These are phyloP conservation scores for Ustilago esculenta DNA, from an alignment of 1,284 basidiomycete genomes.

Conservation along the genomic window DNA sequence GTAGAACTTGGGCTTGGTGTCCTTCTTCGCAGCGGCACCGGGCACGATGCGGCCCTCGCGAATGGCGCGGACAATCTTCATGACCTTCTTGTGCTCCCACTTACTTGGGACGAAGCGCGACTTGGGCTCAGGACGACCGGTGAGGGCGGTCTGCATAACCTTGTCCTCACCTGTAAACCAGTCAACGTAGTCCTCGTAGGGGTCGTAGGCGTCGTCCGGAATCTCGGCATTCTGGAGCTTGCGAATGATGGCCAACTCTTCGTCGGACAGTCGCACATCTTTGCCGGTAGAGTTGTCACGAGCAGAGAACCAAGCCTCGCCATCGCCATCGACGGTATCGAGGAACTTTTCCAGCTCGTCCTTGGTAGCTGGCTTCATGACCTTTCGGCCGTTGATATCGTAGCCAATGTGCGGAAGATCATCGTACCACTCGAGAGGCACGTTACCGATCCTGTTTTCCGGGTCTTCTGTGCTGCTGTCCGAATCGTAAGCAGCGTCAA, in stretches of 20 bases:
- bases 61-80: slow-evolving; percentile 99
- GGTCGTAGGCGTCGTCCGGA: slow-evolving; percentile 81
- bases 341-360: slow-evolving; percentile 99
- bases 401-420: slow-evolving; percentile 99
- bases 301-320: slow-evolving; percentile 89
- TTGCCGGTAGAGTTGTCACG: slow-evolving; percentile 88
- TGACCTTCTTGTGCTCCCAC: slow-evolving; percentile 99
- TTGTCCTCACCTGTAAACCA: slow-evolving; percentile 98
- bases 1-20: slow-evolving; percentile 81
- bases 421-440: slow-evolving; percentile 99
- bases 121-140: slow-evolving; percentile 92
- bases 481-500: slow-evolving; percentile 94
- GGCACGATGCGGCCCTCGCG: slow-evolving; percentile 92
- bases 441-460: slow-evolving; percentile 91
- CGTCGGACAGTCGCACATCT: slow-evolving; percentile 85
- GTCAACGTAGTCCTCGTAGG: slow-evolving; percentile 90
- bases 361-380: slow-evolving; percentile 90
- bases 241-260: slow-evolving; percentile 95
- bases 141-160: slow-evolving; percentile 91
- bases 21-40: slow-evolving; percentile 75
- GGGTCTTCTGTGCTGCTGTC: slow-evolving; percentile 96
- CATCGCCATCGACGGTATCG: slow-evolving; percentile 85
- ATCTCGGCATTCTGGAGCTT: slow-evolving; percentile 89
- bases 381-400: slow-evolving; percentile 91
- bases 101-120: slow-evolving; percentile 95